Evolutionary conservation across 768 basidiomycete species (phyloP).

Genomic region (Hebeloma cylindrosporum): DNA sequence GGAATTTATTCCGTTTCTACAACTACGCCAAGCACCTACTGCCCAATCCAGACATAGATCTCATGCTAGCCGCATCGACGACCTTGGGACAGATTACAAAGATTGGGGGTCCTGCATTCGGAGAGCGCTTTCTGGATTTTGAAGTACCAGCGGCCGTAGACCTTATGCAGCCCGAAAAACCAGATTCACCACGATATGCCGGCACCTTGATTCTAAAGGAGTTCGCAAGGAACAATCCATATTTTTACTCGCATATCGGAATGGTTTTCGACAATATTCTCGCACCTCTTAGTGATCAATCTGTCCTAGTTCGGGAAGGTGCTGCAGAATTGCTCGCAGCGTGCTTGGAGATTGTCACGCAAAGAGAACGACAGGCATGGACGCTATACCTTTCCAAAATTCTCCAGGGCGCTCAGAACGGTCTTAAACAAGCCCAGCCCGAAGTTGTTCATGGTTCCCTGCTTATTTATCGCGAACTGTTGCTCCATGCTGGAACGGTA

Average conservation of each 20-base stretch:
- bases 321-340: slow-evolving; percentile 93
- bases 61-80: slow-evolving; percentile 95
- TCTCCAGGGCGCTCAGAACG: slow-evolving; percentile 83
- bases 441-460: slow-evolving; percentile 93
- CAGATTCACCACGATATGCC: slow-evolving; percentile 86
- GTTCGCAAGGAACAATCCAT: slow-evolving; percentile 83
- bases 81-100: slow-evolving; percentile 85
- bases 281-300: slow-evolving; percentile 82
- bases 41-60: slow-evolving; percentile 85
- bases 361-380: slow-evolving; percentile 65
- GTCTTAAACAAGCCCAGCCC: slow-evolving; percentile 75
- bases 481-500: slow-evolving; percentile 94
- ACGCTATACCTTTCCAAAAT: slow-evolving; percentile 75
- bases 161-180: slow-evolving; percentile 74
- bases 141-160: slow-evolving; percentile 86
- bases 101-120: slow-evolving; percentile 80
- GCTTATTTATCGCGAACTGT: slow-evolving; percentile 85
- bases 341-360: slow-evolving; percentile 84
- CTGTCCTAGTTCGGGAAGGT: slow-evolving; percentile 88
- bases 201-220: slow-evolving; percentile 94
- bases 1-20: slow-evolving; percentile 82
- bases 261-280: slow-evolving; percentile 93
- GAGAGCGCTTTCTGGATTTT: slow-evolving; percentile 86
- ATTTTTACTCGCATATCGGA: slow-evolving; percentile 86
- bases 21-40: slow-evolving; percentile 93